Evolutionary conservation across 1,284 basidiomycete genomes (phyloP), one percentile per base, ranked within the genome.

Genomic region (Moniliophthora roreri): DNA sequence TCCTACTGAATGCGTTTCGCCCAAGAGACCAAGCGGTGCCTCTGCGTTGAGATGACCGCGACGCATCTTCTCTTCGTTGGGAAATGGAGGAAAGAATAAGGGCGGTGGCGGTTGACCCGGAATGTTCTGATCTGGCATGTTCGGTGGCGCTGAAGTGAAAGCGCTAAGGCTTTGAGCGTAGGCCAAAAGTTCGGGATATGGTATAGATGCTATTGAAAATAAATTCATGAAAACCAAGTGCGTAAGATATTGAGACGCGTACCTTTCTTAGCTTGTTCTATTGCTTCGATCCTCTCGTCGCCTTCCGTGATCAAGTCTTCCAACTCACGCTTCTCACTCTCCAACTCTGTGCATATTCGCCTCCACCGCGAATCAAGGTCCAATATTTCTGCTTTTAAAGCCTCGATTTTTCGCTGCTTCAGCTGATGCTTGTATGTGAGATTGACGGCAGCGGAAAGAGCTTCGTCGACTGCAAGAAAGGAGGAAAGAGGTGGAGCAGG

Each of bases 1-100:
- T 49, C 87, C 88, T 54, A 91, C 85, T 20, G 84, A 82, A 64
- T 90, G 87, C 3, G 84, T 89, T 70, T 92, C 89, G 28, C 89
- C 89, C 37, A 88, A 74, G 35, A 81, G 65, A 3, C 87, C 89
- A 49, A 92, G 75, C 1, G 89, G 87, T 20, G 83, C 86, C 65
- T 91, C 87, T 21, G 82, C 81, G 63, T 88, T 89, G 67, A 92
- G 80, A 54, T 79, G 79, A 0, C 89, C 89, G 35, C 82, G 77
- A 39, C 89, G 82, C 89, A 92, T 91, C 68, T 89, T 91, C 66
- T 90, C 89, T 72, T 91, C 90, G 63, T 90, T 91, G 1, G 89
- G 89, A 66, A 91, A 92, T 9, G 89, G 89, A 20, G 89, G 90
- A 71, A 89, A 89, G 76, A 92, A 91, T 37, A 89, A 63, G 6